Evolutionary conservation across 306 rosid genomes (phyloP).

Genomic region (Pterocarpus santalinus): DNA sequence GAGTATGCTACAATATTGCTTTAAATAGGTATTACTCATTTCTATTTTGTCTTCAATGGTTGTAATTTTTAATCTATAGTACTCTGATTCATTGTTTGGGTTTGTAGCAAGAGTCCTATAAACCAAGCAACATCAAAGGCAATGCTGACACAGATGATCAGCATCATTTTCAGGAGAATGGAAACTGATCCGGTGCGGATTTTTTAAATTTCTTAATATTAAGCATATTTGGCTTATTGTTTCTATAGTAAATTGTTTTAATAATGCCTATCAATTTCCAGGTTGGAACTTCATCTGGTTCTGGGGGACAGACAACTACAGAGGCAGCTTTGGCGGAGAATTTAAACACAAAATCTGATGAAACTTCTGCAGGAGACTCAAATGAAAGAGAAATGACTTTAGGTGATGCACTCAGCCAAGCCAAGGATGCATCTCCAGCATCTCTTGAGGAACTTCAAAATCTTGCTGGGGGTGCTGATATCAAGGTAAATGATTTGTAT

Average conservation of each 20-base stretch:
- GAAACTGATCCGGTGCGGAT: constrained; percentile 82
- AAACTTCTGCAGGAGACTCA: constrained; percentile 61
- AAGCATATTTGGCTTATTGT: constrained; percentile 35
- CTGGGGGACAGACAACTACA: constrained; percentile 58
- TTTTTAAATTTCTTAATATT: constrained; percentile 46
- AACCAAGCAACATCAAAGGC: constrained; percentile 99
- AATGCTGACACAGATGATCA: constrained; percentile 98
- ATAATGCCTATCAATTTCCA: constrained; percentile 54
- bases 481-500: constrained; percentile 70
- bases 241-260: constrained; percentile 27
- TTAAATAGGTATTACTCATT: constrained; percentile 81
- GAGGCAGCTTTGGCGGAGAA: constrained; percentile 63
- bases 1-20: constrained; percentile 99
- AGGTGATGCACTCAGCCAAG: constrained; percentile 90
- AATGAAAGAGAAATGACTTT: constrained; percentile 78
- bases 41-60: constrained; percentile 38
- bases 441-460: constrained; percentile 96
- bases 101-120: constrained; percentile 93
- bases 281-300: constrained; percentile 66
- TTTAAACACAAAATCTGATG: constrained; percentile 63
- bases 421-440: constrained; percentile 73
- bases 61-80: constrained; percentile 42
- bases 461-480: constrained; percentile 99
- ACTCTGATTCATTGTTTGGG: constrained; percentile 54
- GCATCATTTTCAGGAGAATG: constrained; percentile 93